Evolutionary conservation across 2,329 filamentous ascomycete species (phyloP), one percentile per base, ranked within the genome.

Genomic region (Ophidiomyces ophidiicola): DNA sequence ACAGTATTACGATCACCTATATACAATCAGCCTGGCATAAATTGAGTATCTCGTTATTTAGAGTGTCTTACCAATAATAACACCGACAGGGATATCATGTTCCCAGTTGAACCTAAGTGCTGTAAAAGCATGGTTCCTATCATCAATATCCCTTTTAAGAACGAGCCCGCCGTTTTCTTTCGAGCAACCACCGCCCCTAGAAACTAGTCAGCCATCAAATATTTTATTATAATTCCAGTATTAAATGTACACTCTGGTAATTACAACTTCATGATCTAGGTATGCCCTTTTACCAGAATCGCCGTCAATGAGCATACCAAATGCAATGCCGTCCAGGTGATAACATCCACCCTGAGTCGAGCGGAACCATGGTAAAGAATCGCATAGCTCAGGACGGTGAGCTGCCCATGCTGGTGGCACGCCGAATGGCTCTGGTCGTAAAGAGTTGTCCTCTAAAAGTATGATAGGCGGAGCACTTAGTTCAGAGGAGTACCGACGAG

Each of bases 301-400:
- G 0, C 62, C 64, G 48, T 82, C 75, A 14, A 79, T 63, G 17
- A 83, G 62, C 42, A 80, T 70, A 0, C 72, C 75, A 30, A 63
- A 62, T 1, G 68, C 68, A n/a, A 72, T 54, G 0, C 63, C 59
- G 2, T 67, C 57, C 0, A 57, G 61, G 0, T 64, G 62, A 39
- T 84, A 76, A 3, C 68, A 62, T 4, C 74, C 75, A 1, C 72
- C 66, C 47, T 84, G 73, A 25, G 74, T 73, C 1, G 71, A 60
- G 10, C 67, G 70, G 55, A 74, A 83, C 56, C 76, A 80, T 0
- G 70, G 66, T 1, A 82, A 51, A 0, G 76, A 68, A 49, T 82
- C 76, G 46, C 73, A 80, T 0, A 85, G 58, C 10, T 70, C 69
- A 42, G 76, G 71, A 3, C 79, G 68, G 24, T 58, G 58, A 49